Evolutionary conservation across 75 land plant species (phyloP).

Genomic region (Gnetum montanum): DNA sequence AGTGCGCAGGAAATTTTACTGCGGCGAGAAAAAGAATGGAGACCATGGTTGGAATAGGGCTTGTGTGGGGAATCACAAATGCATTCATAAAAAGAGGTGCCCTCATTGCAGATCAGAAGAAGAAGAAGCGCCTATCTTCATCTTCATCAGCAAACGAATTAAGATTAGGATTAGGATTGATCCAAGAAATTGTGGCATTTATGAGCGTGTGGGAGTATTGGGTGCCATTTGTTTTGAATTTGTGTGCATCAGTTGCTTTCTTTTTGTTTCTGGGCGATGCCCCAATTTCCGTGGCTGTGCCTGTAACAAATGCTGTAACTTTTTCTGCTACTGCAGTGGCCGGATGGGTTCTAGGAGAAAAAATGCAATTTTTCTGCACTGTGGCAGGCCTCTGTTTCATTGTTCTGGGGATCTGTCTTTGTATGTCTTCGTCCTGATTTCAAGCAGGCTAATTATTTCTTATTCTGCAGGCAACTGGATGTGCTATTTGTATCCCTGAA

Average conservation of each 20-base stretch:
- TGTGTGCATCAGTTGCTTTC: slow-evolving; percentile 82
- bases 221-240: slow-evolving; percentile 71
- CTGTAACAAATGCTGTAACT: slow-evolving; percentile 90
- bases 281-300: slow-evolving; percentile 90
- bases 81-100: slow-evolving; percentile 90
- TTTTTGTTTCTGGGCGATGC: slow-evolving; percentile 44
- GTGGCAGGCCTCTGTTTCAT: slow-evolving; percentile 57
- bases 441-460: too few relatives aligned
- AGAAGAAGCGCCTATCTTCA: neutral
- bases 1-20: neutral
- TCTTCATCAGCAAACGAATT: neutral
- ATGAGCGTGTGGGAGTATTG: slow-evolving; percentile 78
- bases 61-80: slow-evolving; percentile 94
- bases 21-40: slow-evolving; percentile 13
- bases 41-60: slow-evolving; percentile 68
- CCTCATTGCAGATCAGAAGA: slow-evolving; percentile 24
- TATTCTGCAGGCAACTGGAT: too few relatives aligned
- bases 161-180: neutral
- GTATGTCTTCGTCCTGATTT: slow-evolving; percentile 22
- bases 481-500: too few relatives aligned
- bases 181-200: slow-evolving; percentile 45
- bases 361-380: slow-evolving; percentile 20
- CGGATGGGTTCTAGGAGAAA: slow-evolving; percentile 58
- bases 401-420: slow-evolving; percentile 59
- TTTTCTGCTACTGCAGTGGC: slow-evolving; percentile 85